Conservation (phyloP, 306 rosid genomes). For the Cotoneaster glaucophyllus region DNA sequence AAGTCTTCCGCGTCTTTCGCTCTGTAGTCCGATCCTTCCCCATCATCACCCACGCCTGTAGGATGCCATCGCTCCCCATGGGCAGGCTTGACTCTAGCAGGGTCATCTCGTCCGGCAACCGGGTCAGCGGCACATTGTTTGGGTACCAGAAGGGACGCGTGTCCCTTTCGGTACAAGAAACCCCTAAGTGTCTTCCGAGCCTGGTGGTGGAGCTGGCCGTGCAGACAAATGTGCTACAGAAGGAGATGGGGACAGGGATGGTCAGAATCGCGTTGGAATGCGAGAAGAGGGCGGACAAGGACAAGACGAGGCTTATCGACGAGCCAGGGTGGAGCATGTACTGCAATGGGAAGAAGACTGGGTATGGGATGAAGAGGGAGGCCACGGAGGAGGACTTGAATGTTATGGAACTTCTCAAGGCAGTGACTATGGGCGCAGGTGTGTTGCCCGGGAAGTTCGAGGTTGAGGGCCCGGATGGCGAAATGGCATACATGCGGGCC, state of each 20-base stretch:
- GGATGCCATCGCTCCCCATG: conserved; percentile 34
- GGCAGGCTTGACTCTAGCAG: conserved; percentile 12
- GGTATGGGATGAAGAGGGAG: conserved; percentile 65
- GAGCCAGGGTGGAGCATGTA: conserved; percentile 74
- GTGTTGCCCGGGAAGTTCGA: conserved; percentile 50
- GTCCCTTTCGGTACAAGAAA: conserved; percentile 58
- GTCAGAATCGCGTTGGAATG: conserved; percentile 74
- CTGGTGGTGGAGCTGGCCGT: conserved; percentile 58
- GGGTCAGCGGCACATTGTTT: conserved; percentile 56
- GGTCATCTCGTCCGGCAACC: not conserved
- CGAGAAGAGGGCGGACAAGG: conserved; percentile 59
- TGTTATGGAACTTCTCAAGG: conserved; percentile 64
- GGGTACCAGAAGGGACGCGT: conserved; percentile 71
- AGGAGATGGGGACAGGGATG: conserved; percentile 66
- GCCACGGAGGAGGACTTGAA: conserved; percentile 53
- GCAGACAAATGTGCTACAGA: conserved; percentile 53
- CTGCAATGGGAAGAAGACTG: conserved; percentile 73
- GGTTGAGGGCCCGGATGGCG: conserved; percentile 39
- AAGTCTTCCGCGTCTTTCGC: conserved; percentile 43
- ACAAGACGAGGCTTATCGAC: conserved; percentile 42
- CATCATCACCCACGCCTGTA: conserved; percentile 62
- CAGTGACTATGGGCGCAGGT: conserved; percentile 81
- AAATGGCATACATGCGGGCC: conserved; percentile 59
- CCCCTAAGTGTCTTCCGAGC: conserved; percentile 40
- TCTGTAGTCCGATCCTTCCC: conserved; percentile 73